These are phyloP conservation scores for Lactarius quietus DNA, from an alignment of 768 basidiomycete genomes.

Conservation along the genomic window DNA sequence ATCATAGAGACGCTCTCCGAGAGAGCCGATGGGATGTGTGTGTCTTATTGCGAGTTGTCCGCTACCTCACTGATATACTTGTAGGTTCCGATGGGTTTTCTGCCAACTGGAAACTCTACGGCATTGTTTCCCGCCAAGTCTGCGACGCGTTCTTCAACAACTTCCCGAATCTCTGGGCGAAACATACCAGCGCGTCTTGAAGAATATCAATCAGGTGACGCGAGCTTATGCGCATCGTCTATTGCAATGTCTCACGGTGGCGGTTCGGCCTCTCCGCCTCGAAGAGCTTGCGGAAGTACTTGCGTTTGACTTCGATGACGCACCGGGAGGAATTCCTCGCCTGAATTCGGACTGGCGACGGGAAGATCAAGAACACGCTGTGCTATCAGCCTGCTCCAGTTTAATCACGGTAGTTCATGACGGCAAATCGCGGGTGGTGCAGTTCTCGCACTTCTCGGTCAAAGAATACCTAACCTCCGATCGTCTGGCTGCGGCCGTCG, in stretches of 20 bases:
- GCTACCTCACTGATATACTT: not conserved
- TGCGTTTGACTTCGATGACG: not conserved
- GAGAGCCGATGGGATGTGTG: not conserved
- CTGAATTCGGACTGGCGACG: not conserved
- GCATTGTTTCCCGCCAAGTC: not conserved
- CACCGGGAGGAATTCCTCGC: not conserved
- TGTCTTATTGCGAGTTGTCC: accelerated
- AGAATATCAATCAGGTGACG: not conserved
- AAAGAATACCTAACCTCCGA: not conserved
- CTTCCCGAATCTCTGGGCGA: not conserved
- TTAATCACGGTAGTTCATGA: not conserved
- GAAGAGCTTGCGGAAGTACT: not conserved
- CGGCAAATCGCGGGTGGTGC: not conserved
- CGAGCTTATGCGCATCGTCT: not conserved
- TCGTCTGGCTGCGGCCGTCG: not conserved
- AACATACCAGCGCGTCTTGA: not conserved
- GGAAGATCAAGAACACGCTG: not conserved
- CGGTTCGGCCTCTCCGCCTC: not conserved
- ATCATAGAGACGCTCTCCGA: not conserved
- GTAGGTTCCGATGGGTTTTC: not conserved
- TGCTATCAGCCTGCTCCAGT: not conserved
- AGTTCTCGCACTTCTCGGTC: not conserved
- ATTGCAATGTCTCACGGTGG: not conserved
- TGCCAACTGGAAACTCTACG: not conserved
- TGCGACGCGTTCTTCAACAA: not conserved